phyloP scores from a whole-genome alignment of 2,329 filamentous ascomycete species.

The Diaporthe sp. region DNA sequence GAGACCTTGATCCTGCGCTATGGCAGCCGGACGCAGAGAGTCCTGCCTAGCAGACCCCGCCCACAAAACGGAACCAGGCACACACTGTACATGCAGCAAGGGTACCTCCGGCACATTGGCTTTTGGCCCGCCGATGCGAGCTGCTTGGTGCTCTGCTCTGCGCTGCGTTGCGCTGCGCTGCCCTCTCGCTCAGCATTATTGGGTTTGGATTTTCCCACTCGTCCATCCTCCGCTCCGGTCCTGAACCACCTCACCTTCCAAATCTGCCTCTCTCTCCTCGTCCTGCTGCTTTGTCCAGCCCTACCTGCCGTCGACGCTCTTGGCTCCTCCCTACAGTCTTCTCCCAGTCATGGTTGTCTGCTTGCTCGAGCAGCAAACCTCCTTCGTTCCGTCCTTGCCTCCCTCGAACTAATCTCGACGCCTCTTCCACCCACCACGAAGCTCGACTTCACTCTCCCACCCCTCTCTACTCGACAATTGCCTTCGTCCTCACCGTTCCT shows the following conservation, averaged over 20 bases:
- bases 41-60: constrained; percentile 33
- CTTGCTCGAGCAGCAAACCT: constrained; percentile 39
- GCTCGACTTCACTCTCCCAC: constrained; percentile 13
- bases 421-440: constrained; percentile 31
- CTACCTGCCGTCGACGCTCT: constrained; percentile 23
- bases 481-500: constrained; percentile 16
- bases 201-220: constrained; percentile 41
- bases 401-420: constrained; percentile 34
- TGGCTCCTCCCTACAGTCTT: constrained; percentile 3
- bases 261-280: constrained; percentile 28
- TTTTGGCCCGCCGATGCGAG: constrained; percentile 38
- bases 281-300: constrained; percentile 27
- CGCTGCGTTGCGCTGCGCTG: constrained; percentile 26
- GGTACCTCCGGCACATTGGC: constrained; percentile 37
- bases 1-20: constrained; percentile 1
- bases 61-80: constrained; percentile 1
- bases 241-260: constrained; percentile 28
- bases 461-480: constrained; percentile 12
- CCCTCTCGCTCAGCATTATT: constrained; percentile 30
- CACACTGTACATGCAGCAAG: constrained; percentile 18
- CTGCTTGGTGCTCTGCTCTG: constrained; percentile 28
- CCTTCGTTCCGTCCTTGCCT: constrained; percentile 36
- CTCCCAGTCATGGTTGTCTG: constrained; percentile 33
- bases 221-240: constrained; percentile 27
- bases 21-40: neutral